phyloP scores from a whole-genome alignment of 2,329 filamentous ascomycete genomes.

The Penicillium sp. region DNA sequence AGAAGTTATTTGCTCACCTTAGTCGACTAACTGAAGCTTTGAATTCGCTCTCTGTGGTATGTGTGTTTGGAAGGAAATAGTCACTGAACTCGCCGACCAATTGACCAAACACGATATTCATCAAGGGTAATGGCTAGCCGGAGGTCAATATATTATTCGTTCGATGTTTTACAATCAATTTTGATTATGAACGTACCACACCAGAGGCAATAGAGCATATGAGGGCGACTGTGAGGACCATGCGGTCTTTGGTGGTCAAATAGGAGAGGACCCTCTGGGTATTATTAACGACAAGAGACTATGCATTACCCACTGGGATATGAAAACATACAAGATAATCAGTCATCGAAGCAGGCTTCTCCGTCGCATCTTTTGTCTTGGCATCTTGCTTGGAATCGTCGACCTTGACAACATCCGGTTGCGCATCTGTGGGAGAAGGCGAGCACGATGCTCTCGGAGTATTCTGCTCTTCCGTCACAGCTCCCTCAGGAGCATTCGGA shows the following conservation, averaged over 20 bases:
- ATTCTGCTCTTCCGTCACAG: neutral
- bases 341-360: slow-evolving; percentile 12
- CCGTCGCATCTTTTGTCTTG: neutral
- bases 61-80: slow-evolving; percentile 54
- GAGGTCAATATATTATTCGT: neutral
- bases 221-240: slow-evolving; percentile 24
- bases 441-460: neutral
- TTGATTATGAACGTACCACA: slow-evolving; percentile 31
- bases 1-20: slow-evolving; percentile 24
- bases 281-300: neutral
- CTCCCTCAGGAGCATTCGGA: neutral
- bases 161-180: too few species aligned
- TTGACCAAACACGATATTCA: slow-evolving; percentile 64
- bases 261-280: slow-evolving; percentile 29
- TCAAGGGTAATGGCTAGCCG: slow-evolving; percentile 48
- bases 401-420: neutral
- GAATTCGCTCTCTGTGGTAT: slow-evolving; percentile 53
- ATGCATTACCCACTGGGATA: neutral
- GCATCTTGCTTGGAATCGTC: neutral
- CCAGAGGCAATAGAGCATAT: slow-evolving; percentile 30
- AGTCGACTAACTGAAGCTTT: slow-evolving; percentile 53
- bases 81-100: slow-evolving; percentile 60
- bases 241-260: slow-evolving; percentile 22
- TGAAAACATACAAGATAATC: slow-evolving; percentile 18
- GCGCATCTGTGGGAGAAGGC: neutral